Conservation (phyloP, 2,329 filamentous ascomycete species). For the Pyrenophora seminiperda region DNA sequence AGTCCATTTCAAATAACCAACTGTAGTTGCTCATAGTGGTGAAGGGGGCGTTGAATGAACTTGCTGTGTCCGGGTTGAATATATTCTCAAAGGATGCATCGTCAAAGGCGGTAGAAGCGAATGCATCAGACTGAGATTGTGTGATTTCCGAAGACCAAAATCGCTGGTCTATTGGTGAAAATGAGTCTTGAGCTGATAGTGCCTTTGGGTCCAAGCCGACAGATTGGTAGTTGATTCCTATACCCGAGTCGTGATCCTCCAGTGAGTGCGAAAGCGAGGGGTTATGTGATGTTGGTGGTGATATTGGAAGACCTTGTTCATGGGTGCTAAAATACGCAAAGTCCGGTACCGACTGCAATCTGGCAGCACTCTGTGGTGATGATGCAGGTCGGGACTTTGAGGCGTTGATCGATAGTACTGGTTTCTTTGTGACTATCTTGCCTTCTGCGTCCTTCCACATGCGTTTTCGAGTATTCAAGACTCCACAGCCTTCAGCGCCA, state of each 20-base stretch:
- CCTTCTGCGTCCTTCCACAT: slow-evolving; percentile 62
- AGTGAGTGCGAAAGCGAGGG: slow-evolving; percentile 34
- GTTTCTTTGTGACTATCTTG: slow-evolving; percentile 56
- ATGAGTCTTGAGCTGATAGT: slow-evolving; percentile 25
- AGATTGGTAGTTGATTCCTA: slow-evolving; percentile 26
- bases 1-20: slow-evolving; percentile 63
- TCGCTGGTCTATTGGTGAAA: slow-evolving; percentile 35
- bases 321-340: slow-evolving; percentile 28
- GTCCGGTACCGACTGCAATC: slow-evolving; percentile 26
- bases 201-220: slow-evolving; percentile 26
- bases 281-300: slow-evolving; percentile 42
- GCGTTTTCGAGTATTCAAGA: slow-evolving; percentile 58
- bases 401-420: slow-evolving; percentile 24
- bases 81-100: slow-evolving; percentile 58
- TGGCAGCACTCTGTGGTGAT: slow-evolving; percentile 12
- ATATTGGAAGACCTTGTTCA: slow-evolving; percentile 39
- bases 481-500: slow-evolving; percentile 57
- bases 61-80: slow-evolving; percentile 66
- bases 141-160: slow-evolving; percentile 43
- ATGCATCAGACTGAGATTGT: slow-evolving; percentile 35
- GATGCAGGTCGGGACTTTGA: slow-evolving; percentile 12
- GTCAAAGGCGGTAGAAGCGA: slow-evolving; percentile 29
- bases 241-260: slow-evolving; percentile 38
- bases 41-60: slow-evolving; percentile 69
- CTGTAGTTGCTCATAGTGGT: slow-evolving; percentile 67